phyloP scores from a whole-genome alignment of 1,284 basidiomycete genomes.

The Boletus mariae region DNA sequence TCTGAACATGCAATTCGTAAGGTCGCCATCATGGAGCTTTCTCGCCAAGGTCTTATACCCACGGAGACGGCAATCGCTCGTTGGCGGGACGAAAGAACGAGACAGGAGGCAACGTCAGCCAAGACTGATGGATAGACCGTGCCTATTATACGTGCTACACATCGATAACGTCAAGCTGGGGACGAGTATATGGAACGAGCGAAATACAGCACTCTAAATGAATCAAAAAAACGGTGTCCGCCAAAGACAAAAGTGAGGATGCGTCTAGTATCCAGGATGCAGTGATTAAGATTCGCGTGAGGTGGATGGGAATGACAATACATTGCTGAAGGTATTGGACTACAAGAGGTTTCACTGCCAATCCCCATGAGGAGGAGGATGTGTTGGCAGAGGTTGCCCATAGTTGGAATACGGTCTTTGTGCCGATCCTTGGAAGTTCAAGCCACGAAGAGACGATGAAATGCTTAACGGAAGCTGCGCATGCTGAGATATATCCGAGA shows the following conservation, averaged over 20 bases:
- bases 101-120: conserved; percentile 8
- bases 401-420: conserved; percentile 37
- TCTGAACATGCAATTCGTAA: conserved; percentile 68
- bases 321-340: conserved; percentile 14
- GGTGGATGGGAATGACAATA: conserved; percentile 8
- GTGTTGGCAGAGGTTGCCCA: conserved; percentile 28
- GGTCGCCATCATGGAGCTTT: conserved; percentile 72
- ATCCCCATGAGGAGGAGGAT: conserved; percentile 18
- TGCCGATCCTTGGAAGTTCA: conserved; percentile 41
- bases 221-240: conserved; percentile 1
- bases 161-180: conserved; percentile 1
- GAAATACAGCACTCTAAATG: conserved; percentile 20
- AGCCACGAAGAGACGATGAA: conserved; percentile 24
- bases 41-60: conserved; percentile 68
- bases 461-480: conserved; percentile 29
- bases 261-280: conserved; percentile 6
- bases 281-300: conserved; percentile 11
- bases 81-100: conserved; percentile 58
- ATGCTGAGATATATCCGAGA: conserved; percentile 25
- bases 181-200: conserved; percentile 1
- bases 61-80: conserved; percentile 81
- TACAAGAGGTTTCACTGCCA: conserved; percentile 23
- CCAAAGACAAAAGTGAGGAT: not conserved
- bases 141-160: conserved; percentile 14
- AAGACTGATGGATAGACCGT: conserved; percentile 5